Evolutionary conservation across 495 filamentous ascomycete species (phyloP).

Genomic region (Penicilliopsis zonata): DNA sequence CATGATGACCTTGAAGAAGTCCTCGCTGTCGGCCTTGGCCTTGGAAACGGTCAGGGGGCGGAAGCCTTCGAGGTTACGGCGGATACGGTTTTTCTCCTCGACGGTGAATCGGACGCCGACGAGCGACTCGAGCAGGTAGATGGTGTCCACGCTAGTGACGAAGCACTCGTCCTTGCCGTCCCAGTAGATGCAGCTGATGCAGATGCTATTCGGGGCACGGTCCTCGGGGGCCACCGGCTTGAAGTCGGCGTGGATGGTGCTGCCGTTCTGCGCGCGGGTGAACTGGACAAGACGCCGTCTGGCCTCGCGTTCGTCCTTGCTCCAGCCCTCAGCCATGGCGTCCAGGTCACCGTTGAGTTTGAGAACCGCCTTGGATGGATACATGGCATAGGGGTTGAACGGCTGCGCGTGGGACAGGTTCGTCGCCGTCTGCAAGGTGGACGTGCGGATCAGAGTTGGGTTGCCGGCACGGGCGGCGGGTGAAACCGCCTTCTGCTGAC

Average conservation of each 20-base stretch:
- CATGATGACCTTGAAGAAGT: slow-evolving; percentile 99
- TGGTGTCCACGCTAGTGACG: slow-evolving; percentile 94
- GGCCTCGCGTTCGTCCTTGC: slow-evolving; percentile 58
- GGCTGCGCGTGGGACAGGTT: slow-evolving; percentile 28
- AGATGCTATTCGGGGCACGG: slow-evolving; percentile 57
- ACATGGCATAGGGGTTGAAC: slow-evolving; percentile 75
- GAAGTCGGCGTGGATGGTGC: slow-evolving; percentile 61
- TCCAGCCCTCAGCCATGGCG: slow-evolving; percentile 71
- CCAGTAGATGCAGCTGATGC: slow-evolving; percentile 90
- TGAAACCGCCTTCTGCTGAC: slow-evolving; percentile 25
- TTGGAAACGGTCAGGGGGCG: slow-evolving; percentile 85
- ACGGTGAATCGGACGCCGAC: slow-evolving; percentile 76
- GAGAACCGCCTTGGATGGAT: slow-evolving; percentile 75
- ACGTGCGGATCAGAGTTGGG: slow-evolving; percentile 72
- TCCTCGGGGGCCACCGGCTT: slow-evolving; percentile 58
- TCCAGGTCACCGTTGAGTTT: slow-evolving; percentile 78
- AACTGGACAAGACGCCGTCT: slow-evolving; percentile 81
- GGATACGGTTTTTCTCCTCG: slow-evolving; percentile 96
- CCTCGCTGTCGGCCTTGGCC: slow-evolving; percentile 77
- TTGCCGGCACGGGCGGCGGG: slow-evolving; percentile 35
- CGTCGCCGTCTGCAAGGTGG: slow-evolving; percentile 54
- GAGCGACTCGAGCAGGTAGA: slow-evolving; percentile 79
- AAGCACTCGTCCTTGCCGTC: slow-evolving; percentile 78
- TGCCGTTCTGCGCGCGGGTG: slow-evolving; percentile 62
- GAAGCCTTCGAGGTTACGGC: slow-evolving; percentile 88